Evolutionary conservation across 345 rosid species (phyloP), one percentile per base, ranked within the genome.

Genomic region (Balakata baccata): DNA sequence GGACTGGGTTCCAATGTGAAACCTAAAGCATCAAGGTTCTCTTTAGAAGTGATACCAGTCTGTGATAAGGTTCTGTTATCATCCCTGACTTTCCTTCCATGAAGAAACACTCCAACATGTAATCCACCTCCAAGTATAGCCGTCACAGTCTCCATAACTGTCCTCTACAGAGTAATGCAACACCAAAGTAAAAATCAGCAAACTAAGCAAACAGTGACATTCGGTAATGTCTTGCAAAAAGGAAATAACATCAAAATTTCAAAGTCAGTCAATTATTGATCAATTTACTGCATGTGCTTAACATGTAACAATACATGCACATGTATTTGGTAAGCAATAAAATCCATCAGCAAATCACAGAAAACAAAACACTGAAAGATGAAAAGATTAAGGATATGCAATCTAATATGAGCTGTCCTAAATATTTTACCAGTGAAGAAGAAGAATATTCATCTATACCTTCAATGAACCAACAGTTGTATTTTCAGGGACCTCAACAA

Each of bases 61-160:
- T 93, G 97, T 8, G 74, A 84, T 71, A 96, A 77, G 68, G 95
- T 90, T 76, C 88, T 84, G 76, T 61, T 87, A 78, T 93, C 98
- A 81, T 96, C 98, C 79, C 92, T 84, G 72, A 96, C 85, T 80
- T 91, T 96, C 89, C 90, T 96, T 77, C 99, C 99, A 64, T 86
- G 90, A 69, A 87, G 85, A 76, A 91, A 83, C 41, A 96, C 85
- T 59, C 98, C 98, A 51, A 96, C 88, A 64, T 73, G 90, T 74
- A 91, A 81, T 72, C 92, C 90, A 68, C 87, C 87, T 75, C 92
- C 92, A 20, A 96, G 89, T 73, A 90, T 86, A 80, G 96, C 86
- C 67, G 81, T 86, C 72, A 96, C 88, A 18, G 96, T 88, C 77
- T 96, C 96, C 87, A 86, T 81, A 51, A 93, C 90, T 17, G 88